Conservation (phyloP, 257 asterid species). For the Solanum medicagineum region DNA sequence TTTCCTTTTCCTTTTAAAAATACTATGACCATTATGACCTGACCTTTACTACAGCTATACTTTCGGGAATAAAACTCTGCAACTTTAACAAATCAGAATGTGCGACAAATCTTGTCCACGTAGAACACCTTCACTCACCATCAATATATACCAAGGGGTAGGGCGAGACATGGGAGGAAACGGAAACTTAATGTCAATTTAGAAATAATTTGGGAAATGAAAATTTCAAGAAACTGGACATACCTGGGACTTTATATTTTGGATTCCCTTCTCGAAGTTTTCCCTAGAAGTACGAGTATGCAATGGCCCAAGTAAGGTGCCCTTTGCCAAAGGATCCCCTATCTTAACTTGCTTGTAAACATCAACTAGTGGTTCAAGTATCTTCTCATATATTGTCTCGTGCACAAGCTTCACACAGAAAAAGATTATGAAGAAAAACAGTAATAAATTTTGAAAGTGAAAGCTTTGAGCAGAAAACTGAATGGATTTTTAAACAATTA, state of each 20-base stretch:
- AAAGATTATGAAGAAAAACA: neutral
- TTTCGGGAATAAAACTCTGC: neutral
- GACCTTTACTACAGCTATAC: neutral
- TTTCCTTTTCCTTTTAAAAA: neutral
- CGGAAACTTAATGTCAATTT: neutral
- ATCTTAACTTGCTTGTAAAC: constrained; percentile 84
- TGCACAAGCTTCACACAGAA: constrained; percentile 63
- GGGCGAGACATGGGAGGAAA: neutral
- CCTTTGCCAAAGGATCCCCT: constrained; percentile 88
- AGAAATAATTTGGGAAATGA: neutral
- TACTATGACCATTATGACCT: neutral
- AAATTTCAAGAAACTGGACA: neutral
- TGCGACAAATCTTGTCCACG: neutral
- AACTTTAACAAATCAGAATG: neutral
- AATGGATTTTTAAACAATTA: neutral
- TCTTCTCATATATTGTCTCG: constrained; percentile 67
- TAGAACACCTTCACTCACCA: neutral
- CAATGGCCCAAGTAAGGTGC: constrained; percentile 86
- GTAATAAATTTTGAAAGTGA: neutral
- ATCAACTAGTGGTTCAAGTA: constrained; percentile 58
- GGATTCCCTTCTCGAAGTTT: constrained; percentile 66
- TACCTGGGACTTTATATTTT: constrained; percentile 78
- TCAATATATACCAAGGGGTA: neutral
- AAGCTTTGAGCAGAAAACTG: neutral
- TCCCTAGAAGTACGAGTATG: constrained; percentile 68